Conservation (phyloP, 768 basidiomycete species). For the Trichaptum fuscoviolaceum region DNA sequence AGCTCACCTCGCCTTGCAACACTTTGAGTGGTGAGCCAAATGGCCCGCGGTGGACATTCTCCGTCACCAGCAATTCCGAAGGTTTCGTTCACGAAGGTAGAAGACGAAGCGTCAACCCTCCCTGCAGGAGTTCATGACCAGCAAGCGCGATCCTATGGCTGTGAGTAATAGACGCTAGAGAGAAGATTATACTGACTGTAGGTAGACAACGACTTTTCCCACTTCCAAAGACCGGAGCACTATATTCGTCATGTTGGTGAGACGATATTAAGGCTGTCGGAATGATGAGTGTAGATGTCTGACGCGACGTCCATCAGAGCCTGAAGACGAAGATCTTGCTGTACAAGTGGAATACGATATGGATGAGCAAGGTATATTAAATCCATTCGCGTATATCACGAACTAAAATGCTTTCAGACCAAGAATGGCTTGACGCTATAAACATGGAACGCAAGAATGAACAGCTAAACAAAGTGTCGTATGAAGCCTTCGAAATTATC, state of each 20-base stretch:
- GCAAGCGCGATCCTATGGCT: slow-evolving; percentile 66
- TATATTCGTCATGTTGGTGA: slow-evolving; percentile 90
- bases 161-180: slow-evolving; percentile 36
- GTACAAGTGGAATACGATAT: slow-evolving; percentile 98
- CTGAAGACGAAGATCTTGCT: slow-evolving; percentile 86
- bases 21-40: slow-evolving; percentile 11
- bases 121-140: slow-evolving; percentile 60
- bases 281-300: slow-evolving; percentile 9
- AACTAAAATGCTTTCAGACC: slow-evolving; percentile 45
- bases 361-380: slow-evolving; percentile 86
- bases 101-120: slow-evolving; percentile 56
- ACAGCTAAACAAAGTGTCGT: slow-evolving; percentile 62
- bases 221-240: slow-evolving; percentile 73
- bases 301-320: slow-evolving; percentile 53
- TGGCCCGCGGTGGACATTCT: slow-evolving; percentile 35
- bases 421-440: slow-evolving; percentile 87
- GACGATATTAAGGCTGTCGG: slow-evolving; percentile 17
- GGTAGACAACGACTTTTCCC: slow-evolving; percentile 60
- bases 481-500: slow-evolving; percentile 90
- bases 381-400: slow-evolving; percentile 3
- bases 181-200: slow-evolving; percentile 21
- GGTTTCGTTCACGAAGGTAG: slow-evolving; percentile 60
- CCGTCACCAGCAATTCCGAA: slow-evolving; percentile 48
- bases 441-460: slow-evolving; percentile 81
- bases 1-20: too few relatives aligned